These are phyloP conservation scores for Dendrobium chrysotoxum DNA, from an alignment of 106 monocot genomes.

Conservation along the genomic window DNA sequence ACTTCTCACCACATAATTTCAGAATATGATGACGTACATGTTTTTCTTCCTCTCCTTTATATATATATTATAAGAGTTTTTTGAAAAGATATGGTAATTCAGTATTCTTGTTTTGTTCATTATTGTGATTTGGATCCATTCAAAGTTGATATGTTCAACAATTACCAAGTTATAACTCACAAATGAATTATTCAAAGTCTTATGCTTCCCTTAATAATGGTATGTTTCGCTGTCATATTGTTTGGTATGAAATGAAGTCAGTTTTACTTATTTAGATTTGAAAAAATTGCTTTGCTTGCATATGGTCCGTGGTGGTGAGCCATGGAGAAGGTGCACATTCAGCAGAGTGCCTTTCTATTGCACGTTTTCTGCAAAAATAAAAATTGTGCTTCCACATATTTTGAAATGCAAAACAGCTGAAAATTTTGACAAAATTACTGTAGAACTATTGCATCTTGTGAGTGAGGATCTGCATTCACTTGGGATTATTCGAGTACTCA, in stretches of 20 bases:
- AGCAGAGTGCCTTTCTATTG: neutral
- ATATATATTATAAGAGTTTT: too few species aligned
- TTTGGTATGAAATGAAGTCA: neutral
- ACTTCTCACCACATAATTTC: too few species aligned
- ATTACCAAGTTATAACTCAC: too few species aligned
- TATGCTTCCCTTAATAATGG: too few species aligned
- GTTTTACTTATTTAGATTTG: neutral
- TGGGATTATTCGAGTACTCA: neutral
- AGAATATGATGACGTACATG: too few species aligned
- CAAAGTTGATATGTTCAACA: too few species aligned
- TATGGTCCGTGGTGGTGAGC: neutral
- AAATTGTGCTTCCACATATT: neutral
- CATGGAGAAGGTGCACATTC: neutral
- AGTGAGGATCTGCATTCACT: neutral
- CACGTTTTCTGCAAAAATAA: neutral
- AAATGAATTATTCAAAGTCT: too few species aligned
- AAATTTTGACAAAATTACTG: neutral
- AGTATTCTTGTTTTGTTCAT: too few species aligned
- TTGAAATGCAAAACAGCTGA: neutral
- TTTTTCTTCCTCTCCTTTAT: too few species aligned
- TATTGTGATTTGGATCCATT: too few species aligned
- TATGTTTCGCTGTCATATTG: neutral
- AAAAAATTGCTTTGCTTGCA: neutral
- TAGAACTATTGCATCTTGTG: neutral
- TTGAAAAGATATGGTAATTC: too few species aligned